Conservation (phyloP, 2,329 filamentous ascomycete species). For the Aspergillus chevalieri region DNA sequence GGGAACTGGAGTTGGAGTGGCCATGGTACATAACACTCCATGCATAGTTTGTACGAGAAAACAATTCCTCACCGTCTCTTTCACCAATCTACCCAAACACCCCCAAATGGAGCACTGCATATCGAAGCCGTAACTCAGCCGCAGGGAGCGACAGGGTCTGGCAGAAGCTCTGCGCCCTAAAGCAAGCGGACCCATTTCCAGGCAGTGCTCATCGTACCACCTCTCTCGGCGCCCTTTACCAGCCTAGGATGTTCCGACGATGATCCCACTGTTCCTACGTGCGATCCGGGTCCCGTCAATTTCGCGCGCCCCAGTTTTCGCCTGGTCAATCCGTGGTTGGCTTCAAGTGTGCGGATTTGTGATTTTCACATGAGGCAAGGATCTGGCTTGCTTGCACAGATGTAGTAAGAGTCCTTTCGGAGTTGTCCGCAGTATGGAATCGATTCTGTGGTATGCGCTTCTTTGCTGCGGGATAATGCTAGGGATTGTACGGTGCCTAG, state of each 20-base stretch:
- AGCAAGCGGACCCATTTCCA: background rate
- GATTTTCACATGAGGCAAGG: background rate
- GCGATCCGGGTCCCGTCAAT: background rate
- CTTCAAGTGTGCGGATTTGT: background rate
- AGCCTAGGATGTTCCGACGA: background rate
- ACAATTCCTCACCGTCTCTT: background rate
- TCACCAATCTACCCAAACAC: no score
- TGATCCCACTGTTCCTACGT: background rate
- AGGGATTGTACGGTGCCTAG: no score
- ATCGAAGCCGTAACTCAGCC: background rate
- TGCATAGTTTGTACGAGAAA: background rate
- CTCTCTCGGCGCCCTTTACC: background rate
- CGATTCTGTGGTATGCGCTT: no score
- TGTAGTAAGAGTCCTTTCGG: background rate
- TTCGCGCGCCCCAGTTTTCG: background rate
- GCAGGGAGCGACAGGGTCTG: background rate
- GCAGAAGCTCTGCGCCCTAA: no score
- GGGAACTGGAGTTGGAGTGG: no score
- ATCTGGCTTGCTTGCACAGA: background rate
- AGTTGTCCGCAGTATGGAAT: background rate
- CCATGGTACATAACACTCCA: background rate
- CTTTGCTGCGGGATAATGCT: no score
- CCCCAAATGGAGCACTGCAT: no score
- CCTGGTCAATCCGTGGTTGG: background rate
- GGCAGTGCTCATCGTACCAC: background rate